Conservation (phyloP, 352 stramenopile genomes). For the Phytophthora megakarya region DNA sequence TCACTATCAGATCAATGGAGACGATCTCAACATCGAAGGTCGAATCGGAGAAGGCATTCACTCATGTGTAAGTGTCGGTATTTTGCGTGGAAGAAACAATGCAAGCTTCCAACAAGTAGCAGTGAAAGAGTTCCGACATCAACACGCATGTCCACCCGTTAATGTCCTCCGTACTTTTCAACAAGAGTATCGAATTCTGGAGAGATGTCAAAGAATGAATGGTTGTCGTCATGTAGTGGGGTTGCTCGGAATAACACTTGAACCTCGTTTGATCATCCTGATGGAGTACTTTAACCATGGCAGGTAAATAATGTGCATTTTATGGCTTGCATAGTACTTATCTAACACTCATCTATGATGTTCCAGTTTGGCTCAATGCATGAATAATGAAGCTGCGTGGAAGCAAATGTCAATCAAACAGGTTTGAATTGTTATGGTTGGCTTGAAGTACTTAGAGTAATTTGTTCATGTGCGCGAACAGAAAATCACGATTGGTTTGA, state of each 20-base stretch:
- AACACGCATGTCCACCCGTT: conserved; percentile 32
- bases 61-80: conserved; percentile 34
- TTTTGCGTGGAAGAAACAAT: conserved; percentile 1
- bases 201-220: conserved; percentile 18
- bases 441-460: too few species aligned
- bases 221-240: conserved; percentile 21
- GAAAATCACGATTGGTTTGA: conserved; percentile 39
- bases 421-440: too few species aligned
- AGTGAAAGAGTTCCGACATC: conserved; percentile 49
- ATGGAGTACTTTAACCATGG: conserved; percentile 40
- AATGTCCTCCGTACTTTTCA: conserved; percentile 43
- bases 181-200: conserved; percentile 40
- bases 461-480: conserved; percentile 2
- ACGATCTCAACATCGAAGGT: conserved; percentile 22
- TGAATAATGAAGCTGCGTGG: conserved; percentile 37
- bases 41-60: conserved; percentile 41
- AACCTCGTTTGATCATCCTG: conserved; percentile 34
- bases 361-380: conserved; percentile 44
- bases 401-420: conserved; percentile 33
- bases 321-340: neutral
- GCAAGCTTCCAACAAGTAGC: conserved; percentile 19
- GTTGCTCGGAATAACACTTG: conserved; percentile 37
- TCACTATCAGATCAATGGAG: conserved; percentile 8
- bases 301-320: conserved; percentile 22
- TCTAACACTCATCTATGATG: too few species aligned